phyloP scores from a whole-genome alignment of 2,329 filamentous ascomycete genomes.

The Aspergillus calidoustus region DNA sequence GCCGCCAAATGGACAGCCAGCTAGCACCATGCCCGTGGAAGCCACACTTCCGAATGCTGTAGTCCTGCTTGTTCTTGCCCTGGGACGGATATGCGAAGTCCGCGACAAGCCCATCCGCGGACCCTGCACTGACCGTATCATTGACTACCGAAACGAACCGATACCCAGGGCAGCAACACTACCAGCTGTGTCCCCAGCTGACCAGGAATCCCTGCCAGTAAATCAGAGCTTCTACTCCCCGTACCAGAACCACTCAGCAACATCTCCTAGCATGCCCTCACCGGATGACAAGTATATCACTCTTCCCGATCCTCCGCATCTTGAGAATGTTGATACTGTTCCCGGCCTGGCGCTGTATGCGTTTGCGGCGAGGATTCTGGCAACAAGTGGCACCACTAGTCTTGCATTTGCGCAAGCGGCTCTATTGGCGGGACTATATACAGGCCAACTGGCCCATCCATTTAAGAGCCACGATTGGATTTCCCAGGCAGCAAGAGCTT shows the following conservation, averaged over 20 bases:
- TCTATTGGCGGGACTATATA: constrained; percentile 84
- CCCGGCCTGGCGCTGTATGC: constrained; percentile 91
- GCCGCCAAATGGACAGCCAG: constrained; percentile 16
- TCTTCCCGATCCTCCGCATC: constrained; percentile 25
- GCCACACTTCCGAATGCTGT: constrained; percentile 79
- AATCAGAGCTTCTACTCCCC: constrained; percentile 28
- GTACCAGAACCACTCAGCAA: constrained; percentile 16
- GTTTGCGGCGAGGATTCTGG: constrained; percentile 82
- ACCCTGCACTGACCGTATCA: constrained; percentile 53
- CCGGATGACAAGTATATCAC: constrained; percentile 7
- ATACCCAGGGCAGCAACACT: constrained; percentile 33
- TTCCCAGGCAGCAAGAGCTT: constrained; percentile 62
- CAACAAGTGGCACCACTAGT: constrained; percentile 78
- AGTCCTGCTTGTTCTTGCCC: constrained; percentile 78
- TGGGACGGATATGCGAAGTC: constrained; percentile 78
- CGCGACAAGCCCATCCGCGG: constrained; percentile 54
- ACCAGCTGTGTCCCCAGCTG: constrained; percentile 34
- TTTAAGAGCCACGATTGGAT: constrained; percentile 82
- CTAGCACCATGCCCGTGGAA: constrained; percentile 33
- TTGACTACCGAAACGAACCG: constrained; percentile 33
- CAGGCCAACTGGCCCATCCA: constrained; percentile 83
- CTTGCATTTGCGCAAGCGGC: constrained; percentile 83
- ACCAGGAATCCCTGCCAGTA: constrained; percentile 30
- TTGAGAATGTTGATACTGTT: constrained; percentile 78
- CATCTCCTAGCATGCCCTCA: constrained; percentile 25